Base-by-base conservation (phyloP, 208 protist species). In the Leishmania gerbilli region DNA sequence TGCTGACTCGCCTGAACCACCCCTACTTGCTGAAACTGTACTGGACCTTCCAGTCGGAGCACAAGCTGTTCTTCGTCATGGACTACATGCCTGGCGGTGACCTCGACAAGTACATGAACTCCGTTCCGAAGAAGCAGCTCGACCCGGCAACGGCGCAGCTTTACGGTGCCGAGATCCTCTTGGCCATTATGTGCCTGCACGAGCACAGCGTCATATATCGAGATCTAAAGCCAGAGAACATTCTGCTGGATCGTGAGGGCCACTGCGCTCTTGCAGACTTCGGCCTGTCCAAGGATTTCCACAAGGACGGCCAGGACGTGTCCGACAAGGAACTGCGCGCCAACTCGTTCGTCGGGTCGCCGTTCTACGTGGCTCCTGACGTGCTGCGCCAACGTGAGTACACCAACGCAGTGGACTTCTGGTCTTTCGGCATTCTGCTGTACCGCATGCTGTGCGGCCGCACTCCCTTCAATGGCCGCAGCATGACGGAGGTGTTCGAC, bases 381-480 rank as follows among this genome's bases (percentile, higher is more conserved):
- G 96, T 99, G 71, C 89, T 99, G 34, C 89, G 91, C 58, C 93
- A 97, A 49, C 90, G 91, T 55, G 96, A 97, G 65, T 99, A 99
- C 93, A 99, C 98, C 24, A 98, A 98, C 79, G 95, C 97, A 9
- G 97, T 99, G 11, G 99, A 99, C 87, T 99, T 98, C 90, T 99
- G 99, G 99, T 97, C 95, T 21, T 98, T 99, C 87, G 99, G 99
- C 65, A 98, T 99, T 75, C 81, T 99, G 17, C 87, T 99, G n/a
- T 99, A 99, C 90, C 97, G 98, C 83, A 99, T 99, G 97, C 84
- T 99, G 37, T 95, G 96, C 80, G 98, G 97, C 51, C 93, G 97
- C 67, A 91, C 97, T 56, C 98, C 98, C 27, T 99, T 99, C 86
- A 98, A 89, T 76, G 92, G 96, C 58, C 95, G 95, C 76, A 98